A percentile compares a stretch with the other conserved stretches of the same genome.
phyloP scores from a whole-genome alignment of 73 alveolate genomes.

The Tetrahymena thermophila region DNA sequence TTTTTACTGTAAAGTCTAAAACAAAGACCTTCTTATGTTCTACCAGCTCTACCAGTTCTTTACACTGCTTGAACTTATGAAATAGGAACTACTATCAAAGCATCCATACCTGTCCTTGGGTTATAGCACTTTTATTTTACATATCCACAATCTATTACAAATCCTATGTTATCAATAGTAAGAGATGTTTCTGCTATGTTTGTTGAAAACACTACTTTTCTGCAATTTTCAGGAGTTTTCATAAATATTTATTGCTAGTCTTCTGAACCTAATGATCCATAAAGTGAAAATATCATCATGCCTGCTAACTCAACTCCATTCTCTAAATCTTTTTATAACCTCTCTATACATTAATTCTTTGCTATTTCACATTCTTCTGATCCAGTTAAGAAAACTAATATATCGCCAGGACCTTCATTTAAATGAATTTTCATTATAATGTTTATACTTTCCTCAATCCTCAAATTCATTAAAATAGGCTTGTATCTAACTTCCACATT shows the following conservation, averaged over 20 bases:
- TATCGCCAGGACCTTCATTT: constrained; percentile 95
- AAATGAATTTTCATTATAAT: constrained; percentile 86
- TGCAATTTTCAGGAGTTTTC: constrained; percentile 78
- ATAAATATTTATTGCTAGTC: constrained; percentile 75
- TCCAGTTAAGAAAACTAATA: constrained; percentile 91
- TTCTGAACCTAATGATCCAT: constrained; percentile 69
- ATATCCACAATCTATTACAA: constrained; percentile 90
- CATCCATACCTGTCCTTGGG: constrained; percentile 91
- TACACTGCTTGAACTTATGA: constrained; percentile 88
- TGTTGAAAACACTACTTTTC: constrained; percentile 91
- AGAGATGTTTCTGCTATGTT: constrained; percentile 96
- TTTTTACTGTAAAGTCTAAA: constrained; percentile 84
- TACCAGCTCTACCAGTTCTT: constrained; percentile 97
- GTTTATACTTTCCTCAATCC: constrained; percentile 72
- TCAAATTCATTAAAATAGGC: constrained; percentile 40
- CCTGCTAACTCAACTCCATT: constrained; percentile 42
- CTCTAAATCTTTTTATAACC: constrained; percentile 49
- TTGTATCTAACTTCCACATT: constrained; percentile 56
- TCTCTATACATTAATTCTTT: constrained; percentile 46
- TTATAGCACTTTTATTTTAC: constrained; percentile 86
- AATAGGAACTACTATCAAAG: constrained; percentile 76
- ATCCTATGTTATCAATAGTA: constrained; percentile 93
- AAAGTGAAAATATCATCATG: constrained; percentile 37
- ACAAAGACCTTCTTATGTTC: constrained; percentile 93
- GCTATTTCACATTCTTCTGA: constrained; percentile 96